A percentile compares a stretch with the other conserved stretches of the same genome.
Evolutionary conservation across 768 basidiomycete genomes (phyloP).

Genomic region (Lanmaoa pseudosensibilis): DNA sequence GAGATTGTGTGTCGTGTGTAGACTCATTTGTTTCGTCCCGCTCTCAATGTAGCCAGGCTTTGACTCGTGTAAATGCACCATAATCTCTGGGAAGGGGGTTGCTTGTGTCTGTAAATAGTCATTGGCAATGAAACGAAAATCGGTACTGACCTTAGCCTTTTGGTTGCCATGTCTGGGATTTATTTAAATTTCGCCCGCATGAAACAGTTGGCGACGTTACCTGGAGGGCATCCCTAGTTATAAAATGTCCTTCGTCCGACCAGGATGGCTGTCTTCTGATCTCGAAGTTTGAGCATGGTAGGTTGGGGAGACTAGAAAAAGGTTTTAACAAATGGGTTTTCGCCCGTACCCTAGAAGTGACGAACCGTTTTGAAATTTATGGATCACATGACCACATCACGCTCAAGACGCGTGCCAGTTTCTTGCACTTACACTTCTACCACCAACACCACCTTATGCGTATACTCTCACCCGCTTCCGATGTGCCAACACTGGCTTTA

Average conservation of each 20-base stretch:
- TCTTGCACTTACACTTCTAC: background rate
- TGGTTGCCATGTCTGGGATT: background rate
- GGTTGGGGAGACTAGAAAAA: too few species aligned
- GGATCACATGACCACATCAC: constrained; percentile 5
- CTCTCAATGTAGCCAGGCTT: too few species aligned
- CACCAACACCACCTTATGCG: constrained; percentile 11
- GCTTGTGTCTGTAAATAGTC: background rate
- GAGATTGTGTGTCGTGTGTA: constrained; percentile 33
- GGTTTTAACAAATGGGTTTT: too few species aligned
- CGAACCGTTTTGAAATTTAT: too few species aligned
- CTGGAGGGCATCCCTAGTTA: too few species aligned
- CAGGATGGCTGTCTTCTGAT: too few species aligned
- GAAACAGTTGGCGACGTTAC: too few species aligned
- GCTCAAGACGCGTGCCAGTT: background rate
- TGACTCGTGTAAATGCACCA: background rate
- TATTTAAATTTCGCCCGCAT: background rate
- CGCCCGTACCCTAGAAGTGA: too few species aligned
- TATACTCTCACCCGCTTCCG: constrained; percentile 3
- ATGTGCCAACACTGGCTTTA: background rate
- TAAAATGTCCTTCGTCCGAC: too few species aligned
- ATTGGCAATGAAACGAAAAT: too few species aligned
- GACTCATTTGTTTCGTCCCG: constrained; percentile 16
- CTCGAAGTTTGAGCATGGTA: too few species aligned
- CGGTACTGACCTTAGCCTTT: background rate
- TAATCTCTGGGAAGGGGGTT: background rate